A percentile compares a stretch with the other conserved stretches of the same genome.
Evolutionary conservation across 1,139 yeast species (phyloP).

Genomic region (Yamadazyma jaroonii): DNA sequence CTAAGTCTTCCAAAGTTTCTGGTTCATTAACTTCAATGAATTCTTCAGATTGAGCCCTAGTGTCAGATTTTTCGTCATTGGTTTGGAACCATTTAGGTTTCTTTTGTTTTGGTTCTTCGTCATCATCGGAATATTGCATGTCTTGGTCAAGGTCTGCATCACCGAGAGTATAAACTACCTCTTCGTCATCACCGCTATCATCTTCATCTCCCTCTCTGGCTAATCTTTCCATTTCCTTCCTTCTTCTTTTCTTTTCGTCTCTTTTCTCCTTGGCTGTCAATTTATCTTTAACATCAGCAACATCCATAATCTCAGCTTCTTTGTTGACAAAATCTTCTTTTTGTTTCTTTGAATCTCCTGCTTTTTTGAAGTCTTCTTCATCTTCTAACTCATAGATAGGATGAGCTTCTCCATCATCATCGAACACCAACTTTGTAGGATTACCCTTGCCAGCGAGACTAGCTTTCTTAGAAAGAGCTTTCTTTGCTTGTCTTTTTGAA

Average conservation of each 20-base stretch:
- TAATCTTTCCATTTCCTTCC: constrained; percentile 73
- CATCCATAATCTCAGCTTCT: constrained; percentile 68
- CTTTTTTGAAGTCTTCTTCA: constrained; percentile 78
- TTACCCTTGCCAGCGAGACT: constrained; percentile 63
- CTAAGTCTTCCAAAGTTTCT: constrained; percentile 88
- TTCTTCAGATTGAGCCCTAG: constrained; percentile 19
- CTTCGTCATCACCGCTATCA: constrained; percentile 26
- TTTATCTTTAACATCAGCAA: constrained; percentile 77
- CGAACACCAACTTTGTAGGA: constrained; percentile 80
- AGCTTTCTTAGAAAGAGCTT: constrained; percentile 82
- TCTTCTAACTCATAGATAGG: constrained; percentile 87
- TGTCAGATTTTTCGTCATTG: constrained; percentile 19
- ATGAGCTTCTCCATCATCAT: constrained; percentile 92
- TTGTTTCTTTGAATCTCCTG: constrained; percentile 72
- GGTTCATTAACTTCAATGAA: constrained; percentile 82
- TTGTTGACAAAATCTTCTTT: constrained; percentile 62
- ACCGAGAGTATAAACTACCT: constrained; percentile 24
- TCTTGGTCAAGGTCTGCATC: constrained; percentile 47
- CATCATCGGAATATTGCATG: constrained; percentile 34
- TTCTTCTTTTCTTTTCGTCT: constrained; percentile 83
- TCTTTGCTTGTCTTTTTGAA: constrained; percentile 85
- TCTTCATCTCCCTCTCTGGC: constrained; percentile 42
- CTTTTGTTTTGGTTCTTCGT: constrained; percentile 45
- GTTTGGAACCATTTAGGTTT: constrained; percentile 61
- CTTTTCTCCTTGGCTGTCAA: constrained; percentile 76